Evolutionary conservation across 495 filamentous ascomycete species (phyloP).

Genomic region (Lichenothelia convexa): DNA sequence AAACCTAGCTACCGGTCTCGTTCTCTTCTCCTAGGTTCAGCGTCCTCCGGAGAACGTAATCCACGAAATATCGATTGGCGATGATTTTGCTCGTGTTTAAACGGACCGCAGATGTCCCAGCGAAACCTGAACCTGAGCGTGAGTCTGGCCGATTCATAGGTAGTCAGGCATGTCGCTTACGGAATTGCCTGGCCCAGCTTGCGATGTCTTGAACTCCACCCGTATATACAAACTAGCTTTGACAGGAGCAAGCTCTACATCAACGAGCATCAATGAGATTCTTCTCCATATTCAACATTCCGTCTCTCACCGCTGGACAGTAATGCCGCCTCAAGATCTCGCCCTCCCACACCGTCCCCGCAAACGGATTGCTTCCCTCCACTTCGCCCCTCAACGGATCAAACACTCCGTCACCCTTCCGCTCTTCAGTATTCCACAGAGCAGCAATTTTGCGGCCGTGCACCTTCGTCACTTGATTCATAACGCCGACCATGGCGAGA

Average conservation of each 20-base stretch:
- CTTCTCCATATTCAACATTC: conserved; percentile 54
- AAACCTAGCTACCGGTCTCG: no score
- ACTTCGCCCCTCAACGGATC: conserved; percentile 40
- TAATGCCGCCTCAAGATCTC: conserved; percentile 75
- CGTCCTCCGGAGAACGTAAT: no score
- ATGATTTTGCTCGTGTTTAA: background rate
- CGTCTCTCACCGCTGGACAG: conserved; percentile 65
- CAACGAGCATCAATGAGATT: conserved; percentile 21
- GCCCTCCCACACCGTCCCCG: conserved; percentile 82
- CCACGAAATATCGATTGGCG: no score
- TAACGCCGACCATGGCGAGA: conserved; percentile 52
- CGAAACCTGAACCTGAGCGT: background rate
- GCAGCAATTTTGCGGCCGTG: conserved; percentile 50
- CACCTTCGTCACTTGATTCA: conserved; percentile 54
- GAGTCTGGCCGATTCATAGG: background rate
- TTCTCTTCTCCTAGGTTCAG: no score
- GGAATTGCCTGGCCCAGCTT: background rate
- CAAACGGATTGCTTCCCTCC: conserved; percentile 75
- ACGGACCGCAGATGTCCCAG: background rate
- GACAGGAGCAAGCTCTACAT: conserved; percentile 1
- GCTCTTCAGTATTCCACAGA: conserved; percentile 77
- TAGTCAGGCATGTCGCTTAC: background rate
- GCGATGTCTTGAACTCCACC: background rate
- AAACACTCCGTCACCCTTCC: conserved; percentile 62
- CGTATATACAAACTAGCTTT: background rate